Evolutionary conservation across 1,284 basidiomycete species (phyloP).

Genomic region (Marasmius tenuissimus): DNA sequence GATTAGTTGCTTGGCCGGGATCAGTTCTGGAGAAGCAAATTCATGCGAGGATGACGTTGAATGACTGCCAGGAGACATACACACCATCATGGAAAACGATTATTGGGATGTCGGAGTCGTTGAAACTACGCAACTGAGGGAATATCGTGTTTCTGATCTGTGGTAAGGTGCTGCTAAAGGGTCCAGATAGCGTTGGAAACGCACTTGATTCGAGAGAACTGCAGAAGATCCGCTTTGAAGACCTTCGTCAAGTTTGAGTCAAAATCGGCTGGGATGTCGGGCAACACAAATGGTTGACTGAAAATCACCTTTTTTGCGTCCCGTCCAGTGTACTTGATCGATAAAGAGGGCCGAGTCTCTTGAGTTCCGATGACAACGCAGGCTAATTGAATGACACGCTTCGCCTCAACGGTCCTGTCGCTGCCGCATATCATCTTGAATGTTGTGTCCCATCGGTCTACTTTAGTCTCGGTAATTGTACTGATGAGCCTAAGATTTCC

Average conservation of each 20-base stretch:
- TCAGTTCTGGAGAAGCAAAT: too few relatives aligned
- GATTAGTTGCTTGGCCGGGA: too few relatives aligned
- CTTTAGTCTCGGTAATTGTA: neutral
- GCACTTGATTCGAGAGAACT: neutral
- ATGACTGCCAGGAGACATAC: too few relatives aligned
- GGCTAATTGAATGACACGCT: neutral
- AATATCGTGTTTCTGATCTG: neutral
- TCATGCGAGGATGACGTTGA: too few relatives aligned
- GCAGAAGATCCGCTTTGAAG: neutral
- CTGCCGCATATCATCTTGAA: neutral
- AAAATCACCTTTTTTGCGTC: neutral
- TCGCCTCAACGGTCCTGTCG: neutral
- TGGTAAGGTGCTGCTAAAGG: neutral
- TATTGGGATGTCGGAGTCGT: neutral
- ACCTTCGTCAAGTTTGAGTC: neutral
- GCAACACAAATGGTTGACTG: neutral
- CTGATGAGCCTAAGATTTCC: neutral
- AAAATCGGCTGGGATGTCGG: neutral
- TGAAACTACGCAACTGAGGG: neutral
- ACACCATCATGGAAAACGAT: neutral
- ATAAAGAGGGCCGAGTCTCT: neutral
- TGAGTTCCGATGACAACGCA: neutral
- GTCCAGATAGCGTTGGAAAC: neutral
- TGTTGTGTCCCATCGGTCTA: neutral
- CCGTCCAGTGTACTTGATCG: neutral